Conservation (phyloP, 805 yeast genomes). For the Lachancea kluyveri region DNA sequence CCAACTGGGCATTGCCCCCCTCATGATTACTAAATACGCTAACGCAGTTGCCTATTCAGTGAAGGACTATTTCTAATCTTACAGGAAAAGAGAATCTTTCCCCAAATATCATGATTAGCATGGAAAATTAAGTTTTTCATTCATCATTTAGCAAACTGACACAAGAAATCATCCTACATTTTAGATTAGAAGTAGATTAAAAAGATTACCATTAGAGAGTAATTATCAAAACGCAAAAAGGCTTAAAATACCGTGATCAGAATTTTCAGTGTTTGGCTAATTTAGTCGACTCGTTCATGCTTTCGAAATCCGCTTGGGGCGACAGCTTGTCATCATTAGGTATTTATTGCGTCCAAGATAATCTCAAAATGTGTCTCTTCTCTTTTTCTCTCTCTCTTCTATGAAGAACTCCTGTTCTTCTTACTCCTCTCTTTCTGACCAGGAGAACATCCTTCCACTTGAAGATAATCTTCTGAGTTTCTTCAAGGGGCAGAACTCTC, state of each 20-base stretch:
- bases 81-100: conserved; percentile 3
- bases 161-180: too few relatives aligned
- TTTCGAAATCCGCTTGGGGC: conserved; percentile 35
- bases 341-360: too few relatives aligned
- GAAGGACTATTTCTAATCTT: conserved; percentile 10
- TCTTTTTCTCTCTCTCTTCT: conserved; percentile 7
- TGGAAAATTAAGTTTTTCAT: conserved; percentile 18
- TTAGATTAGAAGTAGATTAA: background rate
- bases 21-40: conserved; percentile 1
- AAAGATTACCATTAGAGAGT: background rate
- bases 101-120: conserved; percentile 31
- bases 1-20: background rate
- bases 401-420: conserved; percentile 20
- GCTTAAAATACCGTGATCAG: conserved; percentile 24
- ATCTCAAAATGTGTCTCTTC: too few relatives aligned
- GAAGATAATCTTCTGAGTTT: too few relatives aligned
- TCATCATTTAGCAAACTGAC: conserved; percentile 8
- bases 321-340: conserved; percentile 34
- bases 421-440: too few relatives aligned
- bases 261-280: conserved; percentile 37
- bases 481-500: too few relatives aligned
- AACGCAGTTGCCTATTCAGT: conserved; percentile 7
- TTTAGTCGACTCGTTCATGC: conserved; percentile 22
- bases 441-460: too few relatives aligned
- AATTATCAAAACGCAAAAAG: too few relatives aligned